Evolutionary conservation across 2,329 filamentous ascomycete genomes (phyloP), one percentile per base, ranked within the genome.

Genomic region (Exophiala sideris): DNA sequence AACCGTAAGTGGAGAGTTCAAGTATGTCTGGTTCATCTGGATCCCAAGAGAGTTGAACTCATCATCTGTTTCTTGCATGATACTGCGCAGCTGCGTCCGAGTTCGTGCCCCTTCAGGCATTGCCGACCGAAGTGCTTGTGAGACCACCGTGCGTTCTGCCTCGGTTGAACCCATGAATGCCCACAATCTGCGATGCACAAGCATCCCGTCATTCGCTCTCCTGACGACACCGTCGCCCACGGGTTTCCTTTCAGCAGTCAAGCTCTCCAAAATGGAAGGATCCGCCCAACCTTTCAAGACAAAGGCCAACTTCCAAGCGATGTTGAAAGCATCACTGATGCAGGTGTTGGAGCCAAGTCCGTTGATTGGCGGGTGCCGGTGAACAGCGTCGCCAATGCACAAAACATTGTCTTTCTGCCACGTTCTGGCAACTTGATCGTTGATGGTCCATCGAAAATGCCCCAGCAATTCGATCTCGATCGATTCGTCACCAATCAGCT

Each of bases 11-110:
- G 74, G 79, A 1, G 56, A 47, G 8, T 36, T 41, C 6, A 66
- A 53, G 59, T 84, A 85, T 3, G 67, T 69, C 62, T 84, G 82
- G 59, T 78, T 78, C 80, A 83, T 83, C 61, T 83, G 79, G 1
- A 50, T 50, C 10, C 81, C 82, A 10, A 84, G 68, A 2, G 72
- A 79, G 50, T 81, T 77, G 54, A 79, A 80, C 62, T 80, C 45
- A 8, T 47, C 38, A 32, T 40, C 32, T 2, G 40, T 49, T n/a
- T 35, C 29, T 21, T 35, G 20, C 11, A 49, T 45, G 2, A 34
- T n/a, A 9, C 16, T 38, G 14, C 44, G 16, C 3, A 52, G 18
- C 8, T 29, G 20, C 12, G 34, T 21, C 14, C 38, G 35, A 14
- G 2, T 8, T 5, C 7, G 4, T 2, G 20, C 41, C 2, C 36